Evolutionary conservation across 1,139 yeast species (phyloP), one percentile per base, ranked within the genome.

Genomic region (Saccharomycopsis hybrid): DNA sequence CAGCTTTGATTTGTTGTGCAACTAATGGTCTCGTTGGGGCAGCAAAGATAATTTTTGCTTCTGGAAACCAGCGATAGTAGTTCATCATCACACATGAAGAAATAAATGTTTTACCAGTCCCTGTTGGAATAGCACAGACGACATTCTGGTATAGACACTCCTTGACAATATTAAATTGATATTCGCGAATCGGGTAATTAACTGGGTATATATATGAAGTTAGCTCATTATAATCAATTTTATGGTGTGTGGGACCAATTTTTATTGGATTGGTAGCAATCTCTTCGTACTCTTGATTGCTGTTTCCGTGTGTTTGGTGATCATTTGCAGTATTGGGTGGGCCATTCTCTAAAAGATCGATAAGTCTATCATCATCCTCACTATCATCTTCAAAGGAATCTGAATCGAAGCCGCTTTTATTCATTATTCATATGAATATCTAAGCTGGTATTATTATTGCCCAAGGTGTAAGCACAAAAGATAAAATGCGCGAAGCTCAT

Each of bases 1-100:
- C 92, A 0, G 97, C 97, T 60, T 85, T 86, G 58, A 92, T 85
- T 65, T 94, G 98, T 65, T 94, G 99, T 0, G 96, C 92, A n/a
- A 94, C 98, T 53, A 94, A 72, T 0, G 99, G 99, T 57, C 89
- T 74, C 0, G 99, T 94, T 0, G 99, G 99, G 0, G 99, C 98
- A 83, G 92, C 82, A 62, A 94, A 94, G 4, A 94, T 77, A 56
- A 92, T 79, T 62, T 89, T 92, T 3, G 89, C 80, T 11, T 69
- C 66, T 5, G 77, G 78, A 3, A 74, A 85, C 98, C 98, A 94
- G 47, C 95, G 69, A 58, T 77, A 81, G 67, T 77, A 94, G 62
- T 94, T 94, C 52, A 90, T 72, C 88, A 94, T 94, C 31, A 92
- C 94, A 0, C 96, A 84, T 41, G 95, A 82, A 1, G 98, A 97